Evolutionary conservation across 805 yeast genomes (phyloP), one percentile per base, ranked within the genome.

Genomic region (Saturnispora kantuleensis): DNA sequence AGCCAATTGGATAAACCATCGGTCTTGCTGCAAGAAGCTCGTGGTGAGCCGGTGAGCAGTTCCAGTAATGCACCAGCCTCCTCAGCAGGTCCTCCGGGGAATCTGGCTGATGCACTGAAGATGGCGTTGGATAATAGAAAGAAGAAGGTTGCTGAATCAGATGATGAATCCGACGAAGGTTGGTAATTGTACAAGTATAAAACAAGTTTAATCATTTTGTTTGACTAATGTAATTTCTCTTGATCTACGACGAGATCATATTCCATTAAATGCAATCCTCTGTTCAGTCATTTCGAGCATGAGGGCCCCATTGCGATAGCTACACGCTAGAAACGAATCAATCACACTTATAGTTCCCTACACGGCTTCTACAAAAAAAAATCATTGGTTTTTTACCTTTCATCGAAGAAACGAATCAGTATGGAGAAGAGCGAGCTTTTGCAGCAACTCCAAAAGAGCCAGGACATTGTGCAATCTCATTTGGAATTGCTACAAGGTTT

Each of bases 41-140:
- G 69, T 35, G 90, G 90, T 18, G 84, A 77, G 41, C 70, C 74
- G 0, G 54, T 65, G 2, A 51, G 62, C 0, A 47, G 67, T 1
- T 48, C 69, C 7, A 59, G 70, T 0, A 48, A 61, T 5, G 62
- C 63, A 10, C 56, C 69, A 11, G 63, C 63, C n/a, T 69, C 64
- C 4, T 64, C 67, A 10, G 61, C 69, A 2, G 68, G 70, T 3
- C 62, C 65, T n/a, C 72, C 75, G 8, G 79, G 75, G 3, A 77
- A 73, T 39, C 26, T 54, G 10, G 55, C 56, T 10, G 58, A 53
- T 46, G 58, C 58, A 1, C 44, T 54, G 15, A 77, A 83, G 1
- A 83, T 84, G 13, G 97, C 97, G 3, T 71, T 90, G 52, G 84
- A 73, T 55, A 76, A 77, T 46, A 74, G 97, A 57, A 90, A 90